Percentiles rank a stretch among this genome's conserved stretches.
Evolutionary conservation across 163 green algal genomes (phyloP).

Genomic region (Chlamydomonas reinhardtii): DNA sequence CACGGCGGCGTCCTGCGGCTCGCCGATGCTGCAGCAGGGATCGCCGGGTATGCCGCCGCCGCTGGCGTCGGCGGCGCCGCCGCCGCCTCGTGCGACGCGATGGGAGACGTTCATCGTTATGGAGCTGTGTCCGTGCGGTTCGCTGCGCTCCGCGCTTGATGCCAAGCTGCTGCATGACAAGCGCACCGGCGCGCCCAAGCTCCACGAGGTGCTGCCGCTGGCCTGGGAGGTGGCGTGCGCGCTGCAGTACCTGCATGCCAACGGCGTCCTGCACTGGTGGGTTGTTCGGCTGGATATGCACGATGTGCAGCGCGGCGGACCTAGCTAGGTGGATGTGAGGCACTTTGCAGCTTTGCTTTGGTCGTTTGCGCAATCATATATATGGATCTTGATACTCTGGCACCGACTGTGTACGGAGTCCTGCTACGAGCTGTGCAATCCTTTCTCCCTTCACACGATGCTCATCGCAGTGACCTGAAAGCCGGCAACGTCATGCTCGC

Average conservation of each 20-base stretch:
- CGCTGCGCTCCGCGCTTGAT: constrained; percentile 21
- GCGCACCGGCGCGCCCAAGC: constrained; percentile 10
- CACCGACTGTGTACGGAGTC: too few relatives aligned
- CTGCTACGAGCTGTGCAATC: too few relatives aligned
- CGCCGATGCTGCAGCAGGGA: too few relatives aligned
- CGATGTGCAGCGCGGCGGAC: too few relatives aligned
- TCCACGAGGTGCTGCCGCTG: constrained; percentile 48
- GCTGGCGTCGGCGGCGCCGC: background rate
- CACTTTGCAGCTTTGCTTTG: too few relatives aligned
- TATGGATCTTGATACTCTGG: too few relatives aligned
- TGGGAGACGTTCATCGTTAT: constrained; percentile 45
- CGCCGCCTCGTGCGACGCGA: background rate
- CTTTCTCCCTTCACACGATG: too few relatives aligned
- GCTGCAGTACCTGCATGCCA: constrained; percentile 51
- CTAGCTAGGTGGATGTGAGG: too few relatives aligned
- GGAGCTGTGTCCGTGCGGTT: constrained; percentile 45
- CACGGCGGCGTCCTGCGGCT: too few relatives aligned
- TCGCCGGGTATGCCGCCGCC: too few relatives aligned
- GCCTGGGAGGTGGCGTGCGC: constrained; percentile 51
- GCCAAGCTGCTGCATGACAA: constrained; percentile 36
- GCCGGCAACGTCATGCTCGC: constrained; percentile 46
- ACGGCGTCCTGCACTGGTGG: constrained; percentile 37
- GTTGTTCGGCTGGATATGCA: too few relatives aligned
- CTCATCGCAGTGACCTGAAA: constrained; percentile 44
- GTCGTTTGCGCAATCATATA: too few relatives aligned